Evolutionary conservation across 768 basidiomycete genomes (phyloP).

Genomic region (Naganishia randhawae): DNA sequence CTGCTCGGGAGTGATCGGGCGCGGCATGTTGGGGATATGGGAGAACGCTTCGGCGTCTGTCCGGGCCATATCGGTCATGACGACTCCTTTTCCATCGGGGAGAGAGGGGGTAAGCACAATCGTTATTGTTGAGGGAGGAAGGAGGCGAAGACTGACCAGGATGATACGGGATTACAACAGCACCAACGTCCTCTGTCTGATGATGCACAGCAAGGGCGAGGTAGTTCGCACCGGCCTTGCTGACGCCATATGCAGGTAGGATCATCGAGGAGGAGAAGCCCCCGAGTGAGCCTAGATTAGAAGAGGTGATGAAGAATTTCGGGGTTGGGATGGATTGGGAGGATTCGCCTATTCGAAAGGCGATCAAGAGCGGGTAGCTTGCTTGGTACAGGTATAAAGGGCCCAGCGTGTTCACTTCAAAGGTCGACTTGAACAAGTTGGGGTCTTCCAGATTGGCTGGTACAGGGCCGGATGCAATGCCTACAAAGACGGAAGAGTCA

Average conservation of each 20-base stretch:
- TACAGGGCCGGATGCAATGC: background rate
- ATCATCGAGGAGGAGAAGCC: background rate
- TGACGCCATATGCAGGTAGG: conserved; percentile 25
- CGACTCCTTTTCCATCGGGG: background rate
- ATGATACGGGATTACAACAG: conserved; percentile 20
- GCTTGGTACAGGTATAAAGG: conserved; percentile 28
- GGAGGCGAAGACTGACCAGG: background rate
- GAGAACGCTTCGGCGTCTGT: background rate
- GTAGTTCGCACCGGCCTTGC: conserved; percentile 32
- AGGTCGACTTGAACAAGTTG: conserved; percentile 6
- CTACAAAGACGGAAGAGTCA: background rate
- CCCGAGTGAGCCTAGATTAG: conserved; percentile 3
- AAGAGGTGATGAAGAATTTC: conserved; percentile 30
- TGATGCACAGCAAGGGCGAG: conserved; percentile 27
- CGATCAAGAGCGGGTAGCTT: conserved; percentile 23
- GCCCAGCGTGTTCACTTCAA: conserved; percentile 28
- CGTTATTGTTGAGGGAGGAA: background rate
- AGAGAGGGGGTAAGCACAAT: background rate
- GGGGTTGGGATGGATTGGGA: background rate
- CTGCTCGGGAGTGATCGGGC: background rate
- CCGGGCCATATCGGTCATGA: conserved; percentile 14
- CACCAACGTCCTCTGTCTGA: conserved; percentile 1
- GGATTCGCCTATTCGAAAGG: background rate
- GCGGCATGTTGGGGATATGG: background rate
- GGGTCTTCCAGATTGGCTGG: background rate